A percentile compares a stretch with the other conserved stretches of the same genome.
These are phyloP conservation scores for Conticribra weissflogii DNA, from an alignment of 108 stramenopile species.

Conservation along the genomic window DNA sequence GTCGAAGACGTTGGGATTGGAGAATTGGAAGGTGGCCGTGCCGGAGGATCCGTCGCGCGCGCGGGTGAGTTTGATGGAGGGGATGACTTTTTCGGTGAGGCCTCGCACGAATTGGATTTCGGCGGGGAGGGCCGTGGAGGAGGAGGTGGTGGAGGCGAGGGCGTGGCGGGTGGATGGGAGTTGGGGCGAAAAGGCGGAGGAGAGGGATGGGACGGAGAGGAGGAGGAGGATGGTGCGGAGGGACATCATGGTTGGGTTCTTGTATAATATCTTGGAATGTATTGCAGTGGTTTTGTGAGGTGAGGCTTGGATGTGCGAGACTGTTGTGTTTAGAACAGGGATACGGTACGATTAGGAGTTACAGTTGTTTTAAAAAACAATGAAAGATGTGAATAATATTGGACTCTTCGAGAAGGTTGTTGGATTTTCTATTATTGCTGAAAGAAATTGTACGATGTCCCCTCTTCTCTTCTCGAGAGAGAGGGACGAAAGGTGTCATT, in stretches of 20 bases:
- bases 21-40: constrained; percentile 71
- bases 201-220: constrained; percentile 18
- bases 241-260: constrained; percentile 17
- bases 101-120: constrained; percentile 76
- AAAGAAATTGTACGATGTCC: no score
- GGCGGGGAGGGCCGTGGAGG: constrained; percentile 27
- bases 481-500: no score
- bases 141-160: constrained; percentile 26
- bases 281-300: background rate
- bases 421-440: no score
- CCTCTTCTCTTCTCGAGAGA: no score
- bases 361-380: no score
- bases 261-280: background rate
- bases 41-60: constrained; percentile 75
- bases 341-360: no score
- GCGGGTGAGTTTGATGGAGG: constrained; percentile 77
- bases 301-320: no score
- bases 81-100: constrained; percentile 72
- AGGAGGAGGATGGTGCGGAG: constrained; percentile 18
- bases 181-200: background rate
- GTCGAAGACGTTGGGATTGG: constrained; percentile 83
- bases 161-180: constrained; percentile 29
- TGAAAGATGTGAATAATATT: no score
- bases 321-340: no score
- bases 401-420: no score